A percentile compares a stretch with the other conserved stretches of the same genome.
Conservation (phyloP, 106 monocot genomes). For the Apostasia shenzhenica region DNA sequence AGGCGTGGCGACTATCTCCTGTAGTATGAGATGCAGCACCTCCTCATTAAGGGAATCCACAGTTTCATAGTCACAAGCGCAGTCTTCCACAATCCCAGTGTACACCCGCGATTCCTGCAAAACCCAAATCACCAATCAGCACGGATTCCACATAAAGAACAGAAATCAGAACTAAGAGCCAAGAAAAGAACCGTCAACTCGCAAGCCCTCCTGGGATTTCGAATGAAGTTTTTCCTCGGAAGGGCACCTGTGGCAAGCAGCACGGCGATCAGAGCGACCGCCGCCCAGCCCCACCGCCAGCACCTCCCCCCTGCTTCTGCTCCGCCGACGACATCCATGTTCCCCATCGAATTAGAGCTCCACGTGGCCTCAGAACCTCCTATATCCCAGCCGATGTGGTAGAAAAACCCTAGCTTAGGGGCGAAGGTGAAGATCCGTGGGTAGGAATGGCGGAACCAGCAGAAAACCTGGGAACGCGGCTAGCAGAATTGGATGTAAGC, state of each 20-base stretch:
- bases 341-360: neutral
- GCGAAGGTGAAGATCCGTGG: too few relatives aligned
- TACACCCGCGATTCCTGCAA: slow-evolving; percentile 51
- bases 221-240: neutral
- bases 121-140: neutral
- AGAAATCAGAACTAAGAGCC: neutral
- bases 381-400: too few relatives aligned
- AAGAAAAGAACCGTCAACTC: slow-evolving; percentile 1
- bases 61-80: slow-evolving; percentile 90
- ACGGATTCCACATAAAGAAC: neutral
- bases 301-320: neutral
- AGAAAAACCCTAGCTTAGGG: neutral
- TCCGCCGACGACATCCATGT: neutral
- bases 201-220: neutral
- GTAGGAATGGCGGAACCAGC: too few relatives aligned
- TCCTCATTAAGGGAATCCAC: slow-evolving; percentile 80
- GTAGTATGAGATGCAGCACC: slow-evolving; percentile 71
- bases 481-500: too few relatives aligned
- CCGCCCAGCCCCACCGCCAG: slow-evolving; percentile 7
- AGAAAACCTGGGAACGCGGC: too few relatives aligned
- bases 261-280: slow-evolving; percentile 10
- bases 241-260: slow-evolving; percentile 3
- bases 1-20: slow-evolving; percentile 72
- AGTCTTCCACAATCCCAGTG: slow-evolving; percentile 88
- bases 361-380: too few relatives aligned